These are phyloP conservation scores for Grosmannia serpens DNA, from an alignment of 2,329 filamentous ascomycete species.

Conservation along the genomic window DNA sequence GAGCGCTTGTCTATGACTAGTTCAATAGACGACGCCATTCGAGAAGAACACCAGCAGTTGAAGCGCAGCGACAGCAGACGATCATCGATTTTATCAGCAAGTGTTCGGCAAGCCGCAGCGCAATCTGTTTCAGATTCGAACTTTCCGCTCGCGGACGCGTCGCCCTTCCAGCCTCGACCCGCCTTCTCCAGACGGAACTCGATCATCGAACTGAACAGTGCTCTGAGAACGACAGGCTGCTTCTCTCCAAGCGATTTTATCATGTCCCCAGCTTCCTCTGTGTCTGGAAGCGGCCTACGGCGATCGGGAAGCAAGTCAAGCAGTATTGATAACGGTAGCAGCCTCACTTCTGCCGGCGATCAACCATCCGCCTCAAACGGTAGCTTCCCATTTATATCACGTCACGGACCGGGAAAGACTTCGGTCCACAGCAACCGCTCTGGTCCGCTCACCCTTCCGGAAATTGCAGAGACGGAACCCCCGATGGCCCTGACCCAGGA, in stretches of 20 bases:
- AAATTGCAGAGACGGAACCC: conserved; percentile 45
- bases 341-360: not conserved
- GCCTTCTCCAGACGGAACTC: conserved; percentile 16
- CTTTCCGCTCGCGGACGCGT: not conserved
- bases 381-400: conserved; percentile 27
- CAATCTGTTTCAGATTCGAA: not conserved
- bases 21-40: conserved; percentile 68
- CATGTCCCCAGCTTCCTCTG: conserved; percentile 53
- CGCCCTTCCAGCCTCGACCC: conserved; percentile 6
- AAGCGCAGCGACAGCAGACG: conserved; percentile 58
- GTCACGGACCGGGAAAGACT: conserved; percentile 43
- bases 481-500: conserved; percentile 36
- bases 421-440: conserved; percentile 40
- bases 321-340: not conserved
- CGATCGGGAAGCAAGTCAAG: conserved; percentile 24
- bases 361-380: conserved; percentile 10
- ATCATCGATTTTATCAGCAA: conserved; percentile 48
- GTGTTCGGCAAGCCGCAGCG: not conserved
- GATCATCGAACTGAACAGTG: conserved; percentile 50
- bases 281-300: conserved; percentile 42
- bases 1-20: conserved; percentile 63
- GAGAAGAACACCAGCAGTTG: conserved; percentile 58
- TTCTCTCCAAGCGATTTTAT: conserved; percentile 59
- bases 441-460: conserved; percentile 38
- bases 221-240: conserved; percentile 56